Conservation (phyloP, 768 basidiomycete genomes). For the Auricularia heimuer region DNA sequence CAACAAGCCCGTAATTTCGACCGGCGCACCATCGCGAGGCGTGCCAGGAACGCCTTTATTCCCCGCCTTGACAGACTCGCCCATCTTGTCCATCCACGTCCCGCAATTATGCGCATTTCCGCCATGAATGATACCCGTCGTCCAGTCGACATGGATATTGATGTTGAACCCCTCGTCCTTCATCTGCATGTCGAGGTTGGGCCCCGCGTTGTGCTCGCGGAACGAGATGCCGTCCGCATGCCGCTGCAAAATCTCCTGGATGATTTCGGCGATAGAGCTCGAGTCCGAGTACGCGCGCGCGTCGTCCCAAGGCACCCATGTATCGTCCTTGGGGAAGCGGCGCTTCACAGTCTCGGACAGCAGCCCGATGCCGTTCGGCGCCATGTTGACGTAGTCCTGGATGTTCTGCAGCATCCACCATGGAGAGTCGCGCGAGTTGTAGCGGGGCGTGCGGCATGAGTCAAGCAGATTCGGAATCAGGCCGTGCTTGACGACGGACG, state of each 20-base stretch:
- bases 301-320: conserved; percentile 90
- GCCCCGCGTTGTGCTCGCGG: conserved; percentile 92
- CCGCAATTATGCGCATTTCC: conserved; percentile 83
- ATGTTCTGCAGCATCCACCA: conserved; percentile 99
- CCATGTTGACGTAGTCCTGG: conserved; percentile 80
- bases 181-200: conserved; percentile 98
- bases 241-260: conserved; percentile 92
- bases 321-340: conserved; percentile 91
- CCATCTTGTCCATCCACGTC: conserved; percentile 99
- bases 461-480: conserved; percentile 94
- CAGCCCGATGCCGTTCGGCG: conserved; percentile 75
- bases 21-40: conserved; percentile 88
- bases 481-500: conserved; percentile 65
- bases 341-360: conserved; percentile 76
- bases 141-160: conserved; percentile 91
- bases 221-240: conserved; percentile 90
- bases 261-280: conserved; percentile 82
- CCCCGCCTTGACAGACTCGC: conserved; percentile 81
- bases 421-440: conserved; percentile 94
- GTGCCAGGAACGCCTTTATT: conserved; percentile 95
- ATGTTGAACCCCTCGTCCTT: conserved; percentile 86
- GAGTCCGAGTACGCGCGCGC: conserved; percentile 70
- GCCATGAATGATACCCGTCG: conserved; percentile 80
- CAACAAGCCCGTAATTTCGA: conserved; percentile 89
- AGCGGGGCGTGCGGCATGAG: conserved; percentile 78